Base-by-base conservation (phyloP, 2,329 filamentous ascomycete species). In the Talaromyces sp. region DNA sequence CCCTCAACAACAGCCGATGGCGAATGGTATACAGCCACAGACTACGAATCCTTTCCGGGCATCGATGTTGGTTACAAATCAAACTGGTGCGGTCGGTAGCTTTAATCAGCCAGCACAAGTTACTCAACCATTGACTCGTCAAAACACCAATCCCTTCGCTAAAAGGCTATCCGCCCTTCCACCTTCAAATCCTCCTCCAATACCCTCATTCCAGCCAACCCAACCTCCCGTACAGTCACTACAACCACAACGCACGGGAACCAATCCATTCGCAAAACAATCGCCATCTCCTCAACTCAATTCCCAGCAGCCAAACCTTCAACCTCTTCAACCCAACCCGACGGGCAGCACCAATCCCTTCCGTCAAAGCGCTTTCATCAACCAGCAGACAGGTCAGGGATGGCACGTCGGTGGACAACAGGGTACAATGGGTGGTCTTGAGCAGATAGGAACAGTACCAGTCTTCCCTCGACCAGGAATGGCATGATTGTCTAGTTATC, bases 331-430 rank as follows among this genome's bases (percentile, higher is more conserved):
- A 62, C 87, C 92, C 2, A 92, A 94, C 72, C 86, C 90, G 1
- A 97, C 93, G 0, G 93, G 93, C 9, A 92, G 87, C 72, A 97
- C 93, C 2, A 99, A 99, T 73, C 95, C 95, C 0, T 98, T 98
- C 84, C 87, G 95, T 17, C 93, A 98, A 74, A 92, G 90, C 54
- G 88, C 89, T 3, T 96, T 97, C 76, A 89, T 96, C 61, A 95
- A 96, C 73, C 93, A 96, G 73, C 84, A 88, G 68, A 96, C 93
- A 0, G 93, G 94, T 0, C 85, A 91, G 77, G 92, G 92, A 1
- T 98, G 95, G 92, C 93, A 97, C 76, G 85, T 89, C 68, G 86
- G 87, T 67, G 76, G 76, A 3, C 88, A 89, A 69, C 87, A 91
- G 73, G 86, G 90, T 9, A 94, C 95, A 3, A 90, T 96, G 68